Base-by-base conservation (phyloP, 768 basidiomycete genomes). In the Phylloporus rhodoxanthus region DNA sequence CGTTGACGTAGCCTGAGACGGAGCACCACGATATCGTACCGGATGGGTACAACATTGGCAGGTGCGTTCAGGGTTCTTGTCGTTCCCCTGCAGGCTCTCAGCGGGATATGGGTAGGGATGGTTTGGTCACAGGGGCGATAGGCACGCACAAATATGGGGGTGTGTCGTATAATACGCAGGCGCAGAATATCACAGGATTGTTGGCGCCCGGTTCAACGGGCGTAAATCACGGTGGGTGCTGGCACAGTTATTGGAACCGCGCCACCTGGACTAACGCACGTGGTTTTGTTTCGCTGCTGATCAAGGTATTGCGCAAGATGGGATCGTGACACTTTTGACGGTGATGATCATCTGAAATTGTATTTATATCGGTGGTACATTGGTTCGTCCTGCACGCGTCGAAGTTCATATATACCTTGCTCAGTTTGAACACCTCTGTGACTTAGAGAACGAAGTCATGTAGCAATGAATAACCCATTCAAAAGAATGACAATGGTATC, bases 231-330 rank as follows among this genome's bases (percentile, higher is more conserved):
- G 76, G 79, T 80, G 43, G 23, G 67, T 55, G 21, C n/a, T 23
- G 7, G 23, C 9, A 6, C 19, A 2, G 11, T 25, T 25, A 13
- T 4, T 25, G 20, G 39, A 13, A 3, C 2, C 13, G 10, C 30
- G 13, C 14, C 10, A 17, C 34, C n/a, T 36, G 34, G 15, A 17
- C n/a, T 36, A 8, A 36, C 13, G 32, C n/a, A 15, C n/a, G 14
- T 33, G 23, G 2, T 23, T 23, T 17, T 5, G 2, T 23, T 23
- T 17, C 10, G 8, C 19, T 20, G 36, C 36, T 20, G 9, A 15
- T 17, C 3, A 14, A 81, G 82, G 70, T 25, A 85, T 84, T 45
- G 74, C 82, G 3, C 74, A 74, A 30, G 82, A 84, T 57, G 82
- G 82, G 38, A 69, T 76, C 29, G 75, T 78, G 14, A 73, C 73